Conservation (phyloP, 768 basidiomycete species). For the Termitomyces sp. region DNA sequence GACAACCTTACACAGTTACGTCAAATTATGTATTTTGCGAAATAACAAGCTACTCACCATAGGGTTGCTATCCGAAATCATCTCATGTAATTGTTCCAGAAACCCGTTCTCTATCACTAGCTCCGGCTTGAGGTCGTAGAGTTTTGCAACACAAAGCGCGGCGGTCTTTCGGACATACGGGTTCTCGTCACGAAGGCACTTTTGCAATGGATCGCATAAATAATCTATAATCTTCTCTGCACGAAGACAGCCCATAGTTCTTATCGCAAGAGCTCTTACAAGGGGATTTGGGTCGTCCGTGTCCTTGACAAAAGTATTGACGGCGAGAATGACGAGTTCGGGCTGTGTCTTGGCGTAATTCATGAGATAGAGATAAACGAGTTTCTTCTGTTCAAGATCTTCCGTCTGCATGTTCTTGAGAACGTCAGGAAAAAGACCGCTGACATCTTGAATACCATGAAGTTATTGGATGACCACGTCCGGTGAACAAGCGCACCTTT, state of each 20-base stretch:
- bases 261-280: constrained; percentile 91
- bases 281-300: constrained; percentile 96
- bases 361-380: constrained; percentile 99
- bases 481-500: constrained; percentile 59
- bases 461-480: constrained; percentile 1
- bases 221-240: constrained; percentile 99
- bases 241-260: constrained; percentile 95
- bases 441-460: constrained; percentile 54
- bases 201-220: constrained; percentile 90
- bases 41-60: constrained; percentile 55
- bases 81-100: constrained; percentile 79
- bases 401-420: constrained; percentile 99
- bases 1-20: constrained; percentile 65
- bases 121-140: constrained; percentile 96
- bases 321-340: constrained; percentile 96
- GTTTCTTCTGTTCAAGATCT: constrained; percentile 98
- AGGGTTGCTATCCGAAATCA: constrained; percentile 94
- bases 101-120: constrained; percentile 95
- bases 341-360: constrained; percentile 99
- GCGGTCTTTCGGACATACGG: constrained; percentile 99
- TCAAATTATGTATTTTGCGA: neutral
- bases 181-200: constrained; percentile 90
- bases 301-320: constrained; percentile 98
- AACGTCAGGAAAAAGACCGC: constrained; percentile 95
- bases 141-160: constrained; percentile 92